These are phyloP conservation scores for Microsporum ferrugineum DNA, from an alignment of 2,329 filamentous ascomycete species.

Conservation along the genomic window DNA sequence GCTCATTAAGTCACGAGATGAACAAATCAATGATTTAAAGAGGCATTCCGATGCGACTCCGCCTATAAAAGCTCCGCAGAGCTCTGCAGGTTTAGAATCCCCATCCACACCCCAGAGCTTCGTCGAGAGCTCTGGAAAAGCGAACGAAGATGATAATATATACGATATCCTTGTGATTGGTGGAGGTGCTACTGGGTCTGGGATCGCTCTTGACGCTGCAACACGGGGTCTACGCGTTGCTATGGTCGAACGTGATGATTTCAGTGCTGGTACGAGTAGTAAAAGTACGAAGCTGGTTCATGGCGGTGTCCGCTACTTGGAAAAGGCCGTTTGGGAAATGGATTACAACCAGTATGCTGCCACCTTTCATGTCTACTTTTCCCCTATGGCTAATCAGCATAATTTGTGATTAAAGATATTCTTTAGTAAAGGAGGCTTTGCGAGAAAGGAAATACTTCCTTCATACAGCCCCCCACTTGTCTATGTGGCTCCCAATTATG, in stretches of 20 bases:
- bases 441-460: conserved; percentile 75
- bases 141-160: conserved; percentile 32
- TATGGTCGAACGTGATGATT: conserved; percentile 72
- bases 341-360: conserved; percentile 63
- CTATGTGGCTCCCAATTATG: conserved; percentile 71
- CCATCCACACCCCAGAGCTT: not conserved
- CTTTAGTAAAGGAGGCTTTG: conserved; percentile 68
- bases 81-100: not conserved
- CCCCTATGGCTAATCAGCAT: not conserved
- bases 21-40: conserved; percentile 42
- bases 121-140: not conserved
- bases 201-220: conserved; percentile 69
- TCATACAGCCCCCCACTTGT: conserved; percentile 71
- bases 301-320: conserved; percentile 71
- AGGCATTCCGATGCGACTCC: conserved; percentile 9
- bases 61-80: not conserved
- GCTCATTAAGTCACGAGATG: conserved; percentile 38
- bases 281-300: conserved; percentile 84
- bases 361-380: not conserved
- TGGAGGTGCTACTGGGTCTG: conserved; percentile 66
- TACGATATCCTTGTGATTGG: conserved; percentile 73
- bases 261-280: conserved; percentile 68
- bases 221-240: conserved; percentile 71
- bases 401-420: conserved; percentile 33
- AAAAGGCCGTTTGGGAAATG: conserved; percentile 76